Percentiles rank a stretch among this genome's conserved stretches.
These are phyloP conservation scores for Chrysoporthe deuterocubensis DNA, from an alignment of 2,329 filamentous ascomycete species.

Conservation along the genomic window DNA sequence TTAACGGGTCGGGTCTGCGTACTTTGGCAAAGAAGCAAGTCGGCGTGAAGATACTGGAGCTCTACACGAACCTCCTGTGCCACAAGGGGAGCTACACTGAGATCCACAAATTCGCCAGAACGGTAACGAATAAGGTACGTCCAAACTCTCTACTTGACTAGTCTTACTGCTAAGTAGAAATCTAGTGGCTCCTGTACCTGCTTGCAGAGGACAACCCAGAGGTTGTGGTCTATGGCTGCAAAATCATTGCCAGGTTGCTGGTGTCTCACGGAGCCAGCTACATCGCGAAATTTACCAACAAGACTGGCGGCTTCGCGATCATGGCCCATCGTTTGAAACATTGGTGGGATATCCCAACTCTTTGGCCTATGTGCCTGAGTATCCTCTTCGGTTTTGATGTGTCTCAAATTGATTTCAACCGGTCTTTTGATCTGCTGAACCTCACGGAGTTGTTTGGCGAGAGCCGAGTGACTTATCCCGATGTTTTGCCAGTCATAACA, in stretches of 20 bases:
- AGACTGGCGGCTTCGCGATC: slow-evolving; percentile 85
- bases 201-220: slow-evolving; percentile 85
- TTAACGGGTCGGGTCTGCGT: slow-evolving; percentile 29
- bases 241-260: slow-evolving; percentile 82
- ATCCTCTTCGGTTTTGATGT: slow-evolving; percentile 87
- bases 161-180: neutral
- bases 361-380: slow-evolving; percentile 89
- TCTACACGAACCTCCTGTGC: slow-evolving; percentile 80
- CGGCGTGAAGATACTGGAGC: slow-evolving; percentile 73
- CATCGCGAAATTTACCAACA: slow-evolving; percentile 79
- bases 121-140: slow-evolving; percentile 89
- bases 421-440: slow-evolving; percentile 73
- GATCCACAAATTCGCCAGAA: slow-evolving; percentile 87
- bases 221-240: slow-evolving; percentile 78
- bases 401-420: slow-evolving; percentile 72
- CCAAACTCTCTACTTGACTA: slow-evolving; percentile 12
- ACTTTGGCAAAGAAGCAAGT: slow-evolving; percentile 69
- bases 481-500: slow-evolving; percentile 78
- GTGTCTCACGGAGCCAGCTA: slow-evolving; percentile 82
- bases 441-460: slow-evolving; percentile 75
- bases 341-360: slow-evolving; percentile 84
- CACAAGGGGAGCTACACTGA: slow-evolving; percentile 68
- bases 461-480: slow-evolving; percentile 72
- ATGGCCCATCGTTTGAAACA: slow-evolving; percentile 80
- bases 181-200: slow-evolving; percentile 86